A percentile compares a stretch with the other conserved stretches of the same genome.
Conservation (phyloP, 2,329 filamentous ascomycete genomes). For the Colletotrichum sp. region DNA sequence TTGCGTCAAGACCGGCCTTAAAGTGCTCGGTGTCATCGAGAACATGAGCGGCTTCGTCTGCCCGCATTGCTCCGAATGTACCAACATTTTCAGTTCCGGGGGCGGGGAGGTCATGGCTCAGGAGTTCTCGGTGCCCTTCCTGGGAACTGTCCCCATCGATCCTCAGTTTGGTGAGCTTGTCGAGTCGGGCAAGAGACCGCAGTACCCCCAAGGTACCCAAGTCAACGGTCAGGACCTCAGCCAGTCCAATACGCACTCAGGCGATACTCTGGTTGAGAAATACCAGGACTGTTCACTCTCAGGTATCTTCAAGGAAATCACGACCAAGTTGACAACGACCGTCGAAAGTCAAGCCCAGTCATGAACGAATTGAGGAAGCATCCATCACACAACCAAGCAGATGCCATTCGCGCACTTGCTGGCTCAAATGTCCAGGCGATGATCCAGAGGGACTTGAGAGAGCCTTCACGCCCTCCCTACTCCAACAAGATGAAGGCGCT, state of each 20-base stretch:
- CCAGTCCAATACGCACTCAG: conserved; percentile 28
- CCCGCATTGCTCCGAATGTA: conserved; percentile 81
- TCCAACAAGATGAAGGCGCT: not conserved
- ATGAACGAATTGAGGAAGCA: not conserved
- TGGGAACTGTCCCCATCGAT: conserved; percentile 90
- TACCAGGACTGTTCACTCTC: conserved; percentile 75
- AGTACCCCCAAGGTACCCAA: conserved; percentile 72
- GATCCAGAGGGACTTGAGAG: not conserved
- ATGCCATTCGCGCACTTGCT: not conserved
- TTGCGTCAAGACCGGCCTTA: conserved; percentile 81
- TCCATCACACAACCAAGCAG: not conserved
- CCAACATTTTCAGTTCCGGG: conserved; percentile 90
- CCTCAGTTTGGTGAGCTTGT: conserved; percentile 88
- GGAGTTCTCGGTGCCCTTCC: conserved; percentile 82
- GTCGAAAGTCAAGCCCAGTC: conserved; percentile 14
- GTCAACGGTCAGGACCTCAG: conserved; percentile 61
- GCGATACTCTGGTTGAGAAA: conserved; percentile 65
- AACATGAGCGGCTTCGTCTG: conserved; percentile 97
- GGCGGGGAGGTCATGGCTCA: conserved; percentile 88
- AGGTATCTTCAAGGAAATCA: conserved; percentile 71
- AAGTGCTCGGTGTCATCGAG: conserved; percentile 87
- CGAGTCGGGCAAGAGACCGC: conserved; percentile 71
- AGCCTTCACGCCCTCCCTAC: not conserved
- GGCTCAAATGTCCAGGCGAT: not conserved
- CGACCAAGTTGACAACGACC: conserved; percentile 43